These are phyloP conservation scores for Crithidia expoeki DNA, from an alignment of 208 protist species.

Conservation along the genomic window DNA sequence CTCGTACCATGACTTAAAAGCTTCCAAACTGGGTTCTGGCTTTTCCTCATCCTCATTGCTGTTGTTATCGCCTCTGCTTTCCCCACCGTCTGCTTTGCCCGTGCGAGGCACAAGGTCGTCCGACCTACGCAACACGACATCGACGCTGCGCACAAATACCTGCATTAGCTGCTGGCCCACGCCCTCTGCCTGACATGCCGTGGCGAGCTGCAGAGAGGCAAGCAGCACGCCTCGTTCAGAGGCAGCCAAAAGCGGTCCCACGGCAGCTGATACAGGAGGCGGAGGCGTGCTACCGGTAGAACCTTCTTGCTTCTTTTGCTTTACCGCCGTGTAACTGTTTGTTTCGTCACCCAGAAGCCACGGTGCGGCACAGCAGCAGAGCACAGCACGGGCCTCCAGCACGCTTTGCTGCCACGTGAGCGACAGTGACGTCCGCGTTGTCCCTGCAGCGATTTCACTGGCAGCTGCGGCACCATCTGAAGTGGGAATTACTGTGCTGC, in stretches of 20 bases:
- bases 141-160: conserved; percentile 20
- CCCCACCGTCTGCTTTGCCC: background rate
- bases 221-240: conserved; percentile 20
- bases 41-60: background rate
- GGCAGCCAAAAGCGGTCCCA: background rate
- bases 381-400: conserved; percentile 19
- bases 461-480: background rate
- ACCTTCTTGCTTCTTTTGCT: too few species aligned
- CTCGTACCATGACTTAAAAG: conserved; percentile 23
- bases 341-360: conserved; percentile 14
- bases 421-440: background rate
- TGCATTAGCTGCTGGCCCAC: conserved; percentile 24
- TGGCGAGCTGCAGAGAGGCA: conserved; percentile 17
- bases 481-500: background rate
- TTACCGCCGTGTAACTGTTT: too few species aligned
- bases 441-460: background rate
- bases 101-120: background rate
- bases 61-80: too few species aligned
- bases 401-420: conserved; percentile 10
- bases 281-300: background rate
- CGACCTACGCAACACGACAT: background rate
- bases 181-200: conserved; percentile 17
- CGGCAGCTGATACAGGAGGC: too few species aligned
- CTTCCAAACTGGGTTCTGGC: background rate
- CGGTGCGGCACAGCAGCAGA: conserved; percentile 22